Percentiles rank a stretch among this genome's conserved stretches.
Conservation (phyloP, 75 land plant genomes). For the Pseudotsuga menziesii region DNA sequence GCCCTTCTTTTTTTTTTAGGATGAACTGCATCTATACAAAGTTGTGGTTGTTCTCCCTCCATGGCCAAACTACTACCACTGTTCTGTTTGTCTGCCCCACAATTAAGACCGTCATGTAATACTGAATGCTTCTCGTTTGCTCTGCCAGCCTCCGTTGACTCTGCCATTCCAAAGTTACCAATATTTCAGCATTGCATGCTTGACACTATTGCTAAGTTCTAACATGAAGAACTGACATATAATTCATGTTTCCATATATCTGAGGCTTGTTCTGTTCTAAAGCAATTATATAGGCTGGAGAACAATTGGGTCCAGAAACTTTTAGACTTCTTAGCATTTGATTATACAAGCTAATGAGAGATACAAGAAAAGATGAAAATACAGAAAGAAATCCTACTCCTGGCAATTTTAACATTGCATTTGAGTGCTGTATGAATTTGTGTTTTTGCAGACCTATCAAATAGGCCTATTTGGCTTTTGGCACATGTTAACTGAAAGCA, state of each 20-base stretch:
- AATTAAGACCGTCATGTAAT: neutral
- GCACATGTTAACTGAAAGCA: too few relatives aligned
- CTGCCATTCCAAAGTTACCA: constrained; percentile 1
- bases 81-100: neutral
- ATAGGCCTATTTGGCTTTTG: too few relatives aligned
- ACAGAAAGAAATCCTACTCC: neutral
- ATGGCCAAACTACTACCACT: neutral
- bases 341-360: too few relatives aligned
- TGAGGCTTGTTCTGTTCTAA: neutral
- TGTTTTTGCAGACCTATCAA: too few relatives aligned
- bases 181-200: neutral
- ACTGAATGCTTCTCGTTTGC: neutral
- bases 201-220: constrained; percentile 3
- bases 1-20: constrained; percentile 27
- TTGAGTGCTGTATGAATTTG: too few relatives aligned
- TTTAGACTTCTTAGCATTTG: too few relatives aligned
- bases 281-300: neutral
- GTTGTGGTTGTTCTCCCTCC: constrained; percentile 10
- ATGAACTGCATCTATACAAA: constrained; percentile 18
- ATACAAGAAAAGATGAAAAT: neutral
- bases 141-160: neutral
- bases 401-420: too few relatives aligned
- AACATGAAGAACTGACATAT: neutral
- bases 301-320: neutral
- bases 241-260: neutral